Conservation (phyloP, 768 basidiomycete species). For the Leccinum incarnatum region DNA sequence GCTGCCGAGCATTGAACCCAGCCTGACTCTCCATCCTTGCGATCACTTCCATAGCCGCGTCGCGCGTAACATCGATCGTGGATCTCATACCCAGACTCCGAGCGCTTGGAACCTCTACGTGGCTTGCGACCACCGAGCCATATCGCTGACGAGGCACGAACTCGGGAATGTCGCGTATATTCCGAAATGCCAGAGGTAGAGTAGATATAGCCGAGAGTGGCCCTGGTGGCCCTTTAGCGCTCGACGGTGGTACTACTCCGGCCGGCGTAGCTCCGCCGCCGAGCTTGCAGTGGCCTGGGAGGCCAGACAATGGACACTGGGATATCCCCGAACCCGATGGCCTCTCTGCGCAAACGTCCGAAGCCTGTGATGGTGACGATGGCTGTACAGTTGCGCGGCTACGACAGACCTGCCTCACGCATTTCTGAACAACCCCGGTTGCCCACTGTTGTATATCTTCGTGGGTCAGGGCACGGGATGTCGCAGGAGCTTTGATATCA, state of each 20-base stretch:
- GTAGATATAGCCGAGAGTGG: background rate
- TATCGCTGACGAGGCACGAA: constrained; percentile 25
- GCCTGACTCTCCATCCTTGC: constrained; percentile 24
- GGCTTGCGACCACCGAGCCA: background rate
- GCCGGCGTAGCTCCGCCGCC: constrained; percentile 3
- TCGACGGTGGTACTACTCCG: background rate
- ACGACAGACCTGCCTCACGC: constrained; percentile 15
- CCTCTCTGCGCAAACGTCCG: constrained; percentile 28
- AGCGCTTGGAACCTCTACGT: background rate
- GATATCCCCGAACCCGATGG: constrained; percentile 21
- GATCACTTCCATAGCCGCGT: constrained; percentile 21
- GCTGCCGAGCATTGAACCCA: constrained; percentile 5
- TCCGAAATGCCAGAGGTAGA: constrained; percentile 1
- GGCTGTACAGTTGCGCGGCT: constrained; percentile 10
- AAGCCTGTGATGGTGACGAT: constrained; percentile 25
- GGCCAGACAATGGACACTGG: constrained; percentile 23
- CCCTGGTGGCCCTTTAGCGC: background rate
- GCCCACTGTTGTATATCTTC: constrained; percentile 29
- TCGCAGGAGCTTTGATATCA: constrained; percentile 7
- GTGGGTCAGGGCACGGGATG: constrained; percentile 14
- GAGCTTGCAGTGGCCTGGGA: constrained; percentile 19
- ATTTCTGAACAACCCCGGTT: constrained; percentile 26
- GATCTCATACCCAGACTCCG: background rate
- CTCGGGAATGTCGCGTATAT: constrained; percentile 22
- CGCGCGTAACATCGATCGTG: constrained; percentile 1